These are phyloP conservation scores for Tilletia setariae DNA, from an alignment of 1,284 basidiomycete species.

Conservation along the genomic window DNA sequence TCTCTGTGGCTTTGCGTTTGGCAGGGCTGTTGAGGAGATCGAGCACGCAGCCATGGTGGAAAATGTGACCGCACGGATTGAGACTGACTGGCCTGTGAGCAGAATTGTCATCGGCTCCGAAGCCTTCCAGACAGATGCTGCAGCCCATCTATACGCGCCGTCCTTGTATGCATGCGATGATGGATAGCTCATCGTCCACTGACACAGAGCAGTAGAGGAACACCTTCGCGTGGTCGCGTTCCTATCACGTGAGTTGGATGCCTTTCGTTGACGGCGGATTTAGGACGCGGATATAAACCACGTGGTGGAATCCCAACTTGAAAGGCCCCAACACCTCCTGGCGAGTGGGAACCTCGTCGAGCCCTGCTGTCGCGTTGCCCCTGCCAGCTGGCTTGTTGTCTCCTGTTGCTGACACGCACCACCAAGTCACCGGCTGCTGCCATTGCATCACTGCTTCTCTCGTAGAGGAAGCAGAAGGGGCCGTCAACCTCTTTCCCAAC, in stretches of 20 bases:
- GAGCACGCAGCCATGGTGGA: conserved; percentile 12
- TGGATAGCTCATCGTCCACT: too few relatives aligned
- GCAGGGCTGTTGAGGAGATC: background rate
- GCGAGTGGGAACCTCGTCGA: too few relatives aligned
- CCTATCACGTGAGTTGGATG: background rate
- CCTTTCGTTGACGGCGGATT: background rate
- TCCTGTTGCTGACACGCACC: too few relatives aligned
- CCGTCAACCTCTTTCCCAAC: too few relatives aligned
- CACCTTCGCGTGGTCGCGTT: too few relatives aligned
- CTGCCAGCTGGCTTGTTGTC: too few relatives aligned
- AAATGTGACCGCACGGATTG: conserved; percentile 12
- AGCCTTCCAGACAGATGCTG: conserved; percentile 7
- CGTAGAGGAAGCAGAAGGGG: too few relatives aligned
- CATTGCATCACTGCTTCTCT: too few relatives aligned
- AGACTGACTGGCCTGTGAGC: conserved; percentile 2
- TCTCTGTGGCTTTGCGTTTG: background rate
- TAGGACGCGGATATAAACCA: background rate
- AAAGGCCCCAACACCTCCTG: background rate
- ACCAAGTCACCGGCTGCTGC: too few relatives aligned
- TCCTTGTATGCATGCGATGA: background rate
- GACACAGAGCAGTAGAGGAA: too few relatives aligned
- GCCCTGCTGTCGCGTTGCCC: too few relatives aligned
- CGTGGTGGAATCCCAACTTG: background rate
- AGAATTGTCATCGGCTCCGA: background rate
- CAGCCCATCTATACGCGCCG: conserved; percentile 3